Conservation (phyloP, 2,329 filamentous ascomycete species). For the Ceratocystis alfenasii region DNA sequence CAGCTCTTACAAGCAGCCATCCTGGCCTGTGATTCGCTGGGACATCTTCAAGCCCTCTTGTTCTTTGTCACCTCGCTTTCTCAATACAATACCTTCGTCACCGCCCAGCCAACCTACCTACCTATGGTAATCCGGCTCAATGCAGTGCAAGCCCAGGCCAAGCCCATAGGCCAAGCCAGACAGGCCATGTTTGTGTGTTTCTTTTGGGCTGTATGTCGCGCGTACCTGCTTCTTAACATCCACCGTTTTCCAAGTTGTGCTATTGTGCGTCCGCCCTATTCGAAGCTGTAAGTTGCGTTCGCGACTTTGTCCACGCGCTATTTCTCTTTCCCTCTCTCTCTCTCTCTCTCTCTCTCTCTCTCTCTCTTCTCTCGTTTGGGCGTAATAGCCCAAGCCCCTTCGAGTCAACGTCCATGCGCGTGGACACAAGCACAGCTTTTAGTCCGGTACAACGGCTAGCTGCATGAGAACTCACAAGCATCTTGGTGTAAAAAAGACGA, state of each 20-base stretch:
- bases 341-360: neutral
- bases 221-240: conserved; percentile 7
- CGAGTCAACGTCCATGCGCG: neutral
- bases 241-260: neutral
- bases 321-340: neutral
- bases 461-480: neutral
- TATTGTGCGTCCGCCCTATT: neutral
- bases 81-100: neutral
- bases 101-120: neutral
- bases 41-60: neutral
- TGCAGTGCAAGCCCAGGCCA: no score
- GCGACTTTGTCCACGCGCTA: no score
- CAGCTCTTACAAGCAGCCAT: neutral
- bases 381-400: no score
- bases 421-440: neutral
- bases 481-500: neutral
- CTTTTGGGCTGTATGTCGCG: conserved; percentile 2
- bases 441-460: neutral
- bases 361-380: neutral
- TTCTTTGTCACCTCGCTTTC: neutral
- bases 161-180: no score
- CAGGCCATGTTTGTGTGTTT: neutral
- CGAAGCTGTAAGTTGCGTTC: neutral
- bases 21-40: neutral
- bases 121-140: no score